phyloP scores from a whole-genome alignment of 1,139 yeast genomes.

The Lipomyces yarrowii region DNA sequence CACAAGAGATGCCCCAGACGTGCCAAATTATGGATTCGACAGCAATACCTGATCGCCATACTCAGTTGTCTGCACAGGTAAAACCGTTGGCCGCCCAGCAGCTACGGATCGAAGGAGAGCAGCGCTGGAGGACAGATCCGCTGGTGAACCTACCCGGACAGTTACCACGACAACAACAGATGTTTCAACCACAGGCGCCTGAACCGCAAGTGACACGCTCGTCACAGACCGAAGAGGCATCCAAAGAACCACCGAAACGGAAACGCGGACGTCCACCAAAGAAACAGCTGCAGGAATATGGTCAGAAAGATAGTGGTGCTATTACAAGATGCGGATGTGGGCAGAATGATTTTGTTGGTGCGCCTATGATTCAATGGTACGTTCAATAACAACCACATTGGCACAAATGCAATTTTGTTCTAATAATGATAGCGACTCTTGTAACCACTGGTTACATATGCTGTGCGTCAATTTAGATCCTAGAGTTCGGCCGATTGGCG shows the following conservation, averaged over 20 bases:
- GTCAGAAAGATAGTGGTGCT: conserved; percentile 5
- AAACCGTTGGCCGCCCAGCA: neutral
- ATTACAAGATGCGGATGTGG: conserved; percentile 24
- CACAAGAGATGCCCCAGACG: neutral
- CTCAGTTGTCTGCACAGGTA: neutral
- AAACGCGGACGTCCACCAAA: conserved; percentile 25
- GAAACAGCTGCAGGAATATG: neutral
- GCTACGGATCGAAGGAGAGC: neutral
- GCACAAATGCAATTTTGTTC: neutral
- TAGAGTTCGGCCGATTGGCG: conserved; percentile 2
- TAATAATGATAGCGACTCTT: conserved; percentile 13
- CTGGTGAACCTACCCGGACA: neutral
- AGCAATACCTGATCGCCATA: neutral
- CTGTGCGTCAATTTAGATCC: conserved; percentile 19
- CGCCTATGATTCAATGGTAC: conserved; percentile 30
- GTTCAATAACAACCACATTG: neutral
- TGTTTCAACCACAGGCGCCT: conserved; percentile 5
- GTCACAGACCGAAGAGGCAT: neutral
- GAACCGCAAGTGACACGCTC: neutral
- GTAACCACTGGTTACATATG: conserved; percentile 27
- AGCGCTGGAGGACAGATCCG: neutral
- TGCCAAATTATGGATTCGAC: neutral
- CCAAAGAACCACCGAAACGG: conserved; percentile 10
- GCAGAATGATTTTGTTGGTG: conserved; percentile 22
- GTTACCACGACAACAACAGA: conserved; percentile 7